A percentile compares a stretch with the other conserved stretches of the same genome.
Conservation (phyloP, 2,329 filamentous ascomycete genomes). For the Coniochaeta hoffmannii region DNA sequence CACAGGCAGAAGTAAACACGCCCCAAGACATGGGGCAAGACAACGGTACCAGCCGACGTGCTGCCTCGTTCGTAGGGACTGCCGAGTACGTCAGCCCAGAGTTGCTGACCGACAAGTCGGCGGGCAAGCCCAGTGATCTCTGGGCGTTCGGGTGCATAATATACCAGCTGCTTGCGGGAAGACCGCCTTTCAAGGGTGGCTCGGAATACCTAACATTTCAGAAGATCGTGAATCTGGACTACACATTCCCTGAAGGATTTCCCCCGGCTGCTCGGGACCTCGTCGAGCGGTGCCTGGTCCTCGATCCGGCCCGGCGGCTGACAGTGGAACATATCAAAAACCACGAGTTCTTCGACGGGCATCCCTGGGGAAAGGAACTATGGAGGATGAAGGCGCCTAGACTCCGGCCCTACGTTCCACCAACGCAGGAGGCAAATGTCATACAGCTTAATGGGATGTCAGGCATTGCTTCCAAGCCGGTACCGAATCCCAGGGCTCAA, state of each 20-base stretch:
- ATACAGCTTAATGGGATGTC: constrained; percentile 63
- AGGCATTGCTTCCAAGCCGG: constrained; percentile 11
- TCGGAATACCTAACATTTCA: constrained; percentile 98
- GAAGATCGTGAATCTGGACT: constrained; percentile 92
- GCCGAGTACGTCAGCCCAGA: constrained; percentile 98
- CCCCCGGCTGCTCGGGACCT: constrained; percentile 80
- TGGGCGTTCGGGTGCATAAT: constrained; percentile 99
- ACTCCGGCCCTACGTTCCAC: constrained; percentile 75
- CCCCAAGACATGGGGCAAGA: constrained; percentile 18
- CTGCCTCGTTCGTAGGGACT: constrained; percentile 93
- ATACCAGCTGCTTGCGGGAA: constrained; percentile 90
- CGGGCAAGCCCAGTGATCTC: constrained; percentile 93
- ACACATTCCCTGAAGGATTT: constrained; percentile 86
- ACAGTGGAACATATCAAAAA: constrained; percentile 96
- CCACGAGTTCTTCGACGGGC: constrained; percentile 88
- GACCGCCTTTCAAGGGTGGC: constrained; percentile 90
- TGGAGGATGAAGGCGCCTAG: constrained; percentile 89
- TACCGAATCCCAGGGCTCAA: constrained; percentile 14
- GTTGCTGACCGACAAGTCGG: constrained; percentile 91
- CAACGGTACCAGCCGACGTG: constrained; percentile 56
- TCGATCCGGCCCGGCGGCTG: constrained; percentile 76
- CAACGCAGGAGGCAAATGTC: constrained; percentile 62
- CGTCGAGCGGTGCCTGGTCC: constrained; percentile 80
- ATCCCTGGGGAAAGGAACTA: constrained; percentile 72
- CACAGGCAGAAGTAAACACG: constrained; percentile 30